Percentiles rank a stretch among this genome's conserved stretches.
Conservation (phyloP, 2,329 filamentous ascomycete genomes). For the Sclerotinia glacialis region DNA sequence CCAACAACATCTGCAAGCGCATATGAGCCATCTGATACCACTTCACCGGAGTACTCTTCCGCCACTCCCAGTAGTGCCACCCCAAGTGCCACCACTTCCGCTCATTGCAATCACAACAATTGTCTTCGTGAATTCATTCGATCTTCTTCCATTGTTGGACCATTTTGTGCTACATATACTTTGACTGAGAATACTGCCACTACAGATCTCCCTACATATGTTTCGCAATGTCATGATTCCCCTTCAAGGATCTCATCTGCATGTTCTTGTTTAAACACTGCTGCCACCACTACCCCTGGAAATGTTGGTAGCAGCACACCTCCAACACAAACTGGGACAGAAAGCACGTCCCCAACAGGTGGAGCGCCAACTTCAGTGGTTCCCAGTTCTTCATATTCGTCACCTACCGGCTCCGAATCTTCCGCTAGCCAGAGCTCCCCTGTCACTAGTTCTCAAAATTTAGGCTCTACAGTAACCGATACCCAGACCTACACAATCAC, state of each 20-base stretch:
- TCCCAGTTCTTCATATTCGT: slow-evolving; percentile 11
- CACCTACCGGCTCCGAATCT: slow-evolving; percentile 4
- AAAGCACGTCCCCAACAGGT: background rate
- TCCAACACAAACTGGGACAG: background rate
- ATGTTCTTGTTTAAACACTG: slow-evolving; percentile 31
- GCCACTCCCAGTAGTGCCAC: slow-evolving; percentile 12
- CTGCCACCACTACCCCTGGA: slow-evolving; percentile 5
- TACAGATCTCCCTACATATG: slow-evolving; percentile 30
- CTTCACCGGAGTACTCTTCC: background rate
- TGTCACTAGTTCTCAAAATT: background rate
- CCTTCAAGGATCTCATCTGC: slow-evolving; percentile 32
- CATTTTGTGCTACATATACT: slow-evolving; percentile 35
- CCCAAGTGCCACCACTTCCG: slow-evolving; percentile 16
- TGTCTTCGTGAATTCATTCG: slow-evolving; percentile 33
- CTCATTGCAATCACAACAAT: slow-evolving; percentile 32
- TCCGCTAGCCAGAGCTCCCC: slow-evolving; percentile 14
- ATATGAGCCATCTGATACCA: slow-evolving; percentile 12
- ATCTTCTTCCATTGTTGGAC: slow-evolving; percentile 24
- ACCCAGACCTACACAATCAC: slow-evolving; percentile 9
- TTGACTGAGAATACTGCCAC: slow-evolving; percentile 26
- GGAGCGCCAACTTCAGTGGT: background rate
- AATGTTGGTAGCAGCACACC: slow-evolving; percentile 5
- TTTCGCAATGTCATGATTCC: slow-evolving; percentile 29
- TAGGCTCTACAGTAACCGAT: background rate
- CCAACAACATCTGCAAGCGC: background rate